Evolutionary conservation across 495 filamentous ascomycete genomes (phyloP), one percentile per base, ranked within the genome.

Genomic region (Neurospora sublineolata): DNA sequence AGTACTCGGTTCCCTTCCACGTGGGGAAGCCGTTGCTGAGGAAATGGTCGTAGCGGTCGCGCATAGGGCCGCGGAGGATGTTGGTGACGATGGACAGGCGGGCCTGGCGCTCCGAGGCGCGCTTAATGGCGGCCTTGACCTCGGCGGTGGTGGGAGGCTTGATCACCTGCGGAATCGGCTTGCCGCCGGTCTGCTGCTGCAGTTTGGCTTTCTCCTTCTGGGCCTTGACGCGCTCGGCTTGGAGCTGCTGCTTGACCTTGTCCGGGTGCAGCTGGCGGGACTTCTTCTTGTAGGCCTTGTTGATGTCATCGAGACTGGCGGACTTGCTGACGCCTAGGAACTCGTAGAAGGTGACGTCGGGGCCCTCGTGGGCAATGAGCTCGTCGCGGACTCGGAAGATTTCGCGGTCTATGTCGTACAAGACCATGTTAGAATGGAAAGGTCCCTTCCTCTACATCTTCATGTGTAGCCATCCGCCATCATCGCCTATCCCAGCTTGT

Each of bases 1-100:
- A 98, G 85, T 98, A 99, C 69, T 94, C 96, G 20, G 95, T 97
- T 40, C 96, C 95, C 80, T 92, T 92, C 95, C 96, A 99, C 68
- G 87, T 89, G 12, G 95, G 95, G 82, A 99, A 99, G 27, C 95
- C 95, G 82, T 97, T 93, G 76, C 84, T 86, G 70, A 99, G 83
- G 84, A 99, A 99, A 80, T 97, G 89, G 80, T 99, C 94, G 80
- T 99, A 99, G 69, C 96, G 91, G 76, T 92, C 93, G 52, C 96
- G 88, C 27, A 83, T 83, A 3, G 89, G 83, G 2, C 94, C 93
- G 70, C 91, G 90, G 27, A 99, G 89, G 76, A 99, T 90, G 74
- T 92, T 90, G 73, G 90, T 88, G 42, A 97, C 89, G 76, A 94
- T 87, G 75, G 91, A 90, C 30, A 98, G 85, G 30, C 94, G 90